A percentile compares a stretch with the other conserved stretches of the same genome.
Evolutionary conservation across 257 asterid species (phyloP).

Genomic region (Solanum microdontum): DNA sequence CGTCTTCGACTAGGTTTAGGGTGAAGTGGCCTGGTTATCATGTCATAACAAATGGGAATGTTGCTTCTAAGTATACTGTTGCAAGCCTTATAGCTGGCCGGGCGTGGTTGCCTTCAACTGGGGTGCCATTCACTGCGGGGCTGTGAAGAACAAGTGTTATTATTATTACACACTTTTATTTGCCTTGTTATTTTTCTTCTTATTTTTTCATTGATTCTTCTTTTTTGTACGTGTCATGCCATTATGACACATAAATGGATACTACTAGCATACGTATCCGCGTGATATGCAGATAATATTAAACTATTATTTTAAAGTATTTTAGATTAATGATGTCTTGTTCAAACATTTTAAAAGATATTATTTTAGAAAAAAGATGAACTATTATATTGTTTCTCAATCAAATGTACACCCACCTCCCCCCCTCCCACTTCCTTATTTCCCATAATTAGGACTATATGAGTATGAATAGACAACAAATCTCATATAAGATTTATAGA

Average conservation of each 20-base stretch:
- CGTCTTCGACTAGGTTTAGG: conserved; percentile 23
- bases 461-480: no score
- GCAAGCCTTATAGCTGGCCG: conserved; percentile 51
- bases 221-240: conserved; percentile 43
- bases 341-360: no score
- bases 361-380: no score
- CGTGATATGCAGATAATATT: no score
- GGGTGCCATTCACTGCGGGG: conserved; percentile 68
- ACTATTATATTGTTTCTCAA: no score
- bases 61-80: conserved; percentile 50
- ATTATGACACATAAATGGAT: conserved; percentile 29
- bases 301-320: no score
- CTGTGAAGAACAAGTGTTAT: conserved; percentile 17
- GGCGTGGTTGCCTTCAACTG: conserved; percentile 70
- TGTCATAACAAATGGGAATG: conserved; percentile 19
- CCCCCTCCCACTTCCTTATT: no score
- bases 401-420: no score
- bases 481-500: no score
- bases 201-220: conserved; percentile 34
- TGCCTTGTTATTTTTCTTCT: neutral
- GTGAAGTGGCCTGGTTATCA: conserved; percentile 73
- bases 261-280: neutral
- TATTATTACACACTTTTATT: neutral
- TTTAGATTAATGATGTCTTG: no score
- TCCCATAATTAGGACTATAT: no score